phyloP scores from a whole-genome alignment of 2,329 filamentous ascomycete species.

The Beauveria rudraprayagi region DNA sequence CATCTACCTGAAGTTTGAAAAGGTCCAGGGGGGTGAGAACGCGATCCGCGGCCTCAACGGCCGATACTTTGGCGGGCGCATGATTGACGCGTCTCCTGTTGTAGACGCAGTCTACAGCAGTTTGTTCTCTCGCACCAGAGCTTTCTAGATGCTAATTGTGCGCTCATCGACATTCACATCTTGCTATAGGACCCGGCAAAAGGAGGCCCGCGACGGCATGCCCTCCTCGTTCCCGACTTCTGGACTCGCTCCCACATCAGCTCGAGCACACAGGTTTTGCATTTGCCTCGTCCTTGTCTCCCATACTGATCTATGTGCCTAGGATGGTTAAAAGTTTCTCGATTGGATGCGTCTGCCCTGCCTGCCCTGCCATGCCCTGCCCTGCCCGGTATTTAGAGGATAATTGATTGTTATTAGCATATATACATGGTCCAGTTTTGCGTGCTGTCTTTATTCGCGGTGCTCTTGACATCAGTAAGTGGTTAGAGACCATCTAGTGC shows the following conservation, averaged over 20 bases:
- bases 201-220: background rate
- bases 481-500: background rate
- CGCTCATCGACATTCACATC: slow-evolving; percentile 6
- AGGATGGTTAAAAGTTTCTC: slow-evolving; percentile 7
- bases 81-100: slow-evolving; percentile 90
- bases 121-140: slow-evolving; percentile 80
- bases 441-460: background rate
- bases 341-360: background rate
- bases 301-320: slow-evolving; percentile 12
- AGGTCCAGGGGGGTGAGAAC: slow-evolving; percentile 89
- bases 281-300: slow-evolving; percentile 10
- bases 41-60: slow-evolving; percentile 97
- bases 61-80: slow-evolving; percentile 85
- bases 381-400: background rate
- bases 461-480: background rate
- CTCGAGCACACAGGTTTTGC: slow-evolving; percentile 12
- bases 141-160: slow-evolving; percentile 47
- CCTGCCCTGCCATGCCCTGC: background rate
- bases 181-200: slow-evolving; percentile 7
- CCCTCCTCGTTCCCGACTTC: background rate
- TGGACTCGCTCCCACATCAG: background rate
- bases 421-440: background rate
- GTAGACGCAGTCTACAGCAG: slow-evolving; percentile 98
- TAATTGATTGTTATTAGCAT: background rate
- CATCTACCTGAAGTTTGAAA: slow-evolving; percentile 97